These are phyloP conservation scores for Yamadazyma kanchanaburiensis DNA, from an alignment of 1,139 yeast genomes.

Conservation along the genomic window DNA sequence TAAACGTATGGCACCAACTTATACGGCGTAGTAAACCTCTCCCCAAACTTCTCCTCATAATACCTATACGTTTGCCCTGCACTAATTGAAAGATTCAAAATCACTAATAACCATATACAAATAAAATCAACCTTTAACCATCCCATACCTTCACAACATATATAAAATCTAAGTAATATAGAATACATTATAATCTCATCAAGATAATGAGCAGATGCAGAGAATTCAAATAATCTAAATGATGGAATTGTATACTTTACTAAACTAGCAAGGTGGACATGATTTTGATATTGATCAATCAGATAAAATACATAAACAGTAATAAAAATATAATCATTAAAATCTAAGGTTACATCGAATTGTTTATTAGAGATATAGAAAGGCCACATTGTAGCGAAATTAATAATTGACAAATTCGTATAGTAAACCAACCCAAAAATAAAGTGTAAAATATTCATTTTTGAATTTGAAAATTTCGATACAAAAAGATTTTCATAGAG, in stretches of 20 bases:
- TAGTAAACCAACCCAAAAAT: constrained; percentile 72
- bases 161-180: constrained; percentile 23
- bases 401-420: constrained; percentile 23
- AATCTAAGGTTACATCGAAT: constrained; percentile 7
- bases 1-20: constrained; percentile 12
- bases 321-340: constrained; percentile 15
- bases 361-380: constrained; percentile 7
- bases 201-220: constrained; percentile 77
- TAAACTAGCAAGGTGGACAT: constrained; percentile 55
- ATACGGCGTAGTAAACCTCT: constrained; percentile 15
- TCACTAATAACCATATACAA: constrained; percentile 52
- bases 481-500: constrained; percentile 55
- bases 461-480: constrained; percentile 45
- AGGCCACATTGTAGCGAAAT: constrained; percentile 16
- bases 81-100: constrained; percentile 56
- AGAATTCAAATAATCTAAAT: constrained; percentile 45
- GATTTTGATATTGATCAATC: constrained; percentile 56
- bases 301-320: constrained; percentile 42
- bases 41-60: constrained; percentile 36
- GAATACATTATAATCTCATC: constrained; percentile 69
- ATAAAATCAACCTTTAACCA: constrained; percentile 17
- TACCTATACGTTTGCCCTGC: constrained; percentile 57
- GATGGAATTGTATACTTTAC: constrained; percentile 67
- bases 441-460: constrained; percentile 76
- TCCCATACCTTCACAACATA: constrained; percentile 9